A percentile compares a stretch with the other conserved stretches of the same genome.
These are phyloP conservation scores for Fraxinus ornus DNA, from an alignment of 305 asterid genomes.

Conservation along the genomic window DNA sequence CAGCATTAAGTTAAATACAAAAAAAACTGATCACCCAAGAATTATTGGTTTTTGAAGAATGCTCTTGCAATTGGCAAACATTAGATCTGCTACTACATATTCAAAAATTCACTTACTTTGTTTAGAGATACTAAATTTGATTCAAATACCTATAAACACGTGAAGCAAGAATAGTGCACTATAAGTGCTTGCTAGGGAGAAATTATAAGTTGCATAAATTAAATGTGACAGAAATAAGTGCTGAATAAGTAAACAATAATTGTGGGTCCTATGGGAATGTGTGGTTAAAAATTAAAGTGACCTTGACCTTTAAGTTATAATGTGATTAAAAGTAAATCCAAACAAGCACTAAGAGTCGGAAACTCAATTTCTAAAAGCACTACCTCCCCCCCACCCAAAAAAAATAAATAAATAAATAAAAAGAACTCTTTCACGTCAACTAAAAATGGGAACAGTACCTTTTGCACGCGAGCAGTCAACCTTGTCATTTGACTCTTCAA, in stretches of 20 bases:
- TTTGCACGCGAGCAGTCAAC: slow-evolving; percentile 91
- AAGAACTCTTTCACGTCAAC: background rate
- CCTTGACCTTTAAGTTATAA: background rate
- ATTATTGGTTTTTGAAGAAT: background rate
- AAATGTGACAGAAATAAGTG: too few relatives aligned
- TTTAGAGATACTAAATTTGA: background rate
- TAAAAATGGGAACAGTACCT: slow-evolving; percentile 43
- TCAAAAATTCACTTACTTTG: background rate
- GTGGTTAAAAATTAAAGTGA: background rate
- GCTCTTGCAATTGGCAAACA: background rate
- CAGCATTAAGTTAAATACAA: background rate
- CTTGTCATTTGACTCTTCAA: slow-evolving; percentile 94
- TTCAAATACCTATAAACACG: background rate
- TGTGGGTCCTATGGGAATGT: background rate
- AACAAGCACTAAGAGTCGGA: background rate
- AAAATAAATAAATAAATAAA: background rate
- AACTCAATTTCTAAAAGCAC: too few relatives aligned
- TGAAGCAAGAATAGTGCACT: background rate
- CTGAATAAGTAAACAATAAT: background rate
- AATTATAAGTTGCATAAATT: background rate
- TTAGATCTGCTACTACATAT: background rate
- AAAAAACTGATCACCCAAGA: background rate
- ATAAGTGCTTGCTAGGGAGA: background rate
- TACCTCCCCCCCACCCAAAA: background rate
- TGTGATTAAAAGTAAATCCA: background rate